phyloP scores from a whole-genome alignment of 2,329 filamentous ascomycete genomes.

The Aspergillus sp. region DNA sequence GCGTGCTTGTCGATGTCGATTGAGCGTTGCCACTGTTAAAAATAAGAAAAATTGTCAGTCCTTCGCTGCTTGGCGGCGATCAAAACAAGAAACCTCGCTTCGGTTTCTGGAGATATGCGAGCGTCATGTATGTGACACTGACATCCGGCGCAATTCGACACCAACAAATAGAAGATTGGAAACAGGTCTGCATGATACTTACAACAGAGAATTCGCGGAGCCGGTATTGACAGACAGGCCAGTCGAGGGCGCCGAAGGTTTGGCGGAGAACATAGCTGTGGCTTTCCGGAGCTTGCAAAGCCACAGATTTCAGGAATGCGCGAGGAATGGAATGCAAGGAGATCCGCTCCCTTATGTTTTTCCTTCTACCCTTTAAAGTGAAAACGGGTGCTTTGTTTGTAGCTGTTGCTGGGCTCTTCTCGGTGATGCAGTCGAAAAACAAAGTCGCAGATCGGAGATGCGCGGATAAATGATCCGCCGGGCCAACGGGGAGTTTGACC shows the following conservation, averaged over 20 bases:
- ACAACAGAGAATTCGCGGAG: conserved; percentile 43
- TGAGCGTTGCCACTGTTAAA: conserved; percentile 23
- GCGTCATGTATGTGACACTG: too few species aligned
- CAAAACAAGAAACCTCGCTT: background rate
- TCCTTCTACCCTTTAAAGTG: background rate
- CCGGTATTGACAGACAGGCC: conserved; percentile 50
- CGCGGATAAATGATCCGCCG: conserved; percentile 12
- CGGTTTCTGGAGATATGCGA: background rate
- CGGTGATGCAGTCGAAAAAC: background rate
- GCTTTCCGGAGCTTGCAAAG: background rate
- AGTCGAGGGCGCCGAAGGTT: conserved; percentile 26
- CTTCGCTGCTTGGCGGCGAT: too few species aligned
- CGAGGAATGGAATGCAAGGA: background rate
- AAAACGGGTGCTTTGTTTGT: background rate
- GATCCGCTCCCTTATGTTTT: background rate
- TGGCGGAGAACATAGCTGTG: conserved; percentile 29
- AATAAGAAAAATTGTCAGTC: conserved; percentile 11
- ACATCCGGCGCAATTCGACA: too few species aligned
- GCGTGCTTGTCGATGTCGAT: conserved; percentile 20
- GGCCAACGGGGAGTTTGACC: conserved; percentile 5
- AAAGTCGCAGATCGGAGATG: background rate
- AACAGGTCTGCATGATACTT: conserved; percentile 15
- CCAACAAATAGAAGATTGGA: background rate
- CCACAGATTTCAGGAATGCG: background rate
- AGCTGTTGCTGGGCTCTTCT: background rate